Base-by-base conservation (phyloP, 345 rosid genomes). In the Lumnitzera littorea region DNA sequence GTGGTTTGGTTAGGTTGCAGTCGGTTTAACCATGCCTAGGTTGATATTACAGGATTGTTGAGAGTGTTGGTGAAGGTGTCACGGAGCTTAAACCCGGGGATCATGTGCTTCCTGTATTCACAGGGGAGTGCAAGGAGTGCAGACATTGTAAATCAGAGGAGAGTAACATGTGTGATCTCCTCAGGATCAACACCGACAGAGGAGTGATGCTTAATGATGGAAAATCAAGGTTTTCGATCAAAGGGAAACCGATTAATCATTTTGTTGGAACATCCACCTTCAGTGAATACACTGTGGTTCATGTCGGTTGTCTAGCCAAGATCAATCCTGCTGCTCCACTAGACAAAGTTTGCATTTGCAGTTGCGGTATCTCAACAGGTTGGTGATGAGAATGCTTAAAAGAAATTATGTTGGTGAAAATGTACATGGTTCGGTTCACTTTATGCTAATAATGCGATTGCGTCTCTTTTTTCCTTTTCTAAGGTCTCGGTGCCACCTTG, bases 21-120 rank as follows among this genome's bases (percentile, higher is more conserved):
- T 31, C 48, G 1, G 11, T 5, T 29, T 16, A 27, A 4, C 2
- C 3, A 12, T 24, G 5, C 23, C n/a, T 58, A 12, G 46, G 15
- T 53, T 20, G 57, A 5, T 41, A 10, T 14, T n/a, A 29, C 66
- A 75, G 83, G 57, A 61, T 79, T 57, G 81, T 76, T 12, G 76
- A 79, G 51, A 79, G 76, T 11, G 60, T 68, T 2, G 80, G 80
- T n/a, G 76, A 67, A 27, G 84, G 78, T 2, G 84, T 76, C 62
- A 49, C 61, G 6, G 72, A 66, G 12, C 76, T 79, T 13, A 52
- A 73, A 3, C 74, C 72, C 0, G 78, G 84, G 2, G 84, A 79
- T 57, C 74, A 73, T 36, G 80, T 79, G 8, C 84, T 79, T 41
- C 80, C 84, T 1, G 76, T 79, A 48, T 79, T 79, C 64, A 73